A percentile compares a stretch with the other conserved stretches of the same genome.
phyloP scores from a whole-genome alignment of 2,329 filamentous ascomycete genomes.

The Coniochaeta hoffmannii region DNA sequence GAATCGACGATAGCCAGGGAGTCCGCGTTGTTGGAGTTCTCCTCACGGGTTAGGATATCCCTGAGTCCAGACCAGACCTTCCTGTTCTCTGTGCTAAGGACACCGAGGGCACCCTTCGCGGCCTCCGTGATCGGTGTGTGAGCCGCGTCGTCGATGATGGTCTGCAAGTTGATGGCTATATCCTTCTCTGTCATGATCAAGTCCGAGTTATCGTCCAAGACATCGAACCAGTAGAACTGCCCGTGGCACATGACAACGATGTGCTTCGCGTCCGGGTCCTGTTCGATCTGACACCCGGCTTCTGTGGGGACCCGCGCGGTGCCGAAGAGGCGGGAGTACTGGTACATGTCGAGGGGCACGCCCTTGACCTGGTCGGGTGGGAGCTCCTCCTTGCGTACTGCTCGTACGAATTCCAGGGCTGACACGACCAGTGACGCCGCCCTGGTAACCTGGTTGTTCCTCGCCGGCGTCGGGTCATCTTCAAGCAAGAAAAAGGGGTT shows the following conservation, averaged over 20 bases:
- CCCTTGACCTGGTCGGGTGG: constrained; percentile 81
- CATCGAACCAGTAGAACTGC: constrained; percentile 99
- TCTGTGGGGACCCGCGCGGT: constrained; percentile 92
- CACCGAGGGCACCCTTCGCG: constrained; percentile 88
- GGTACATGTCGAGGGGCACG: constrained; percentile 92
- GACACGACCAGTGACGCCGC: constrained; percentile 89
- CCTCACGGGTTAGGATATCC: constrained; percentile 78
- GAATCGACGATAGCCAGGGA: constrained; percentile 94
- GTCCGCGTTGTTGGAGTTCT: constrained; percentile 89
- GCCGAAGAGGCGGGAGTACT: constrained; percentile 91
- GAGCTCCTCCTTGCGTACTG: constrained; percentile 86
- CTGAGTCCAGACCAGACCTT: constrained; percentile 92
- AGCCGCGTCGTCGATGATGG: constrained; percentile 83
- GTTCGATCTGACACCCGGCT: constrained; percentile 90
- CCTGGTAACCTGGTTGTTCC: constrained; percentile 93
- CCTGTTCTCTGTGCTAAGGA: constrained; percentile 91
- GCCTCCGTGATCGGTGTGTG: constrained; percentile 88
- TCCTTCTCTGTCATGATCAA: constrained; percentile 97
- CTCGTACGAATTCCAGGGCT: constrained; percentile 83
- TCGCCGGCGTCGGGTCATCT: constrained; percentile 91
- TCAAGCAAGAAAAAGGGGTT: constrained; percentile 97
- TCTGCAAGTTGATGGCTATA: constrained; percentile 81
- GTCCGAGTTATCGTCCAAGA: constrained; percentile 88
- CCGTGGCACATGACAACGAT: constrained; percentile 89
- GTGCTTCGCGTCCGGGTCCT: constrained; percentile 89